phyloP scores from a whole-genome alignment of 129 eudicot genomes.

The Flaveria sonorensis region DNA sequence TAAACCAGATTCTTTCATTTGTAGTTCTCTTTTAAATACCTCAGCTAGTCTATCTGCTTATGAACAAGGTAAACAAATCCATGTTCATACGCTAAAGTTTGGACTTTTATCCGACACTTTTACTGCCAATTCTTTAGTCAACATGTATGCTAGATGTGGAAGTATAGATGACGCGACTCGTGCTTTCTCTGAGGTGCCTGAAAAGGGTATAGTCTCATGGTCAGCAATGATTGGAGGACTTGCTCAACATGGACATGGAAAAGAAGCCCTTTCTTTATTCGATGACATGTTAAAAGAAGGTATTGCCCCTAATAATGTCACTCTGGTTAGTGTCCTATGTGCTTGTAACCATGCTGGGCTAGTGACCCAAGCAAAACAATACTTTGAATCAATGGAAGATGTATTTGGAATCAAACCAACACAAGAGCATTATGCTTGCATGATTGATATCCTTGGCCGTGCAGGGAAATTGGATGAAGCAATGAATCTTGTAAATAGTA shows the following conservation, averaged over 20 bases:
- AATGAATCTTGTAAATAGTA: conserved; percentile 55
- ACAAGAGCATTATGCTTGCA: conserved; percentile 88
- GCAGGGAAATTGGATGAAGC: conserved; percentile 74
- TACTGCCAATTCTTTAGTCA: conserved; percentile 78
- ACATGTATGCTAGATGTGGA: conserved; percentile 96
- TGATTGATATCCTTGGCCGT: conserved; percentile 85
- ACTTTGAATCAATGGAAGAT: conserved; percentile 63
- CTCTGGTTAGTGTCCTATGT: conserved; percentile 74
- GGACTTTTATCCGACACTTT: conserved; percentile 65
- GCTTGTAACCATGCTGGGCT: conserved; percentile 92
- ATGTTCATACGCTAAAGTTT: conserved; percentile 62
- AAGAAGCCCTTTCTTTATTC: conserved; percentile 66
- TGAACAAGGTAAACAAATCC: conserved; percentile 91
- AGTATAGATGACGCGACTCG: conserved; percentile 63
- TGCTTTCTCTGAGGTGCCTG: conserved; percentile 61
- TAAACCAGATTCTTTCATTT: conserved; percentile 67
- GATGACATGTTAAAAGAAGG: conserved; percentile 67
- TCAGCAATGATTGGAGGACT: conserved; percentile 90
- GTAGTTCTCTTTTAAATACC: conserved; percentile 80
- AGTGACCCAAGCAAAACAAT: conserved; percentile 56
- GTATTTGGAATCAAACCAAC: conserved; percentile 58
- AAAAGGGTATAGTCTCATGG: conserved; percentile 77
- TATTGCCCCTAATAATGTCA: conserved; percentile 67
- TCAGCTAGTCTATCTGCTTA: conserved; percentile 78
- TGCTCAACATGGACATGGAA: conserved; percentile 88